Evolutionary conservation across 2,329 filamentous ascomycete genomes (phyloP).

Genomic region (Scolecobasidium constrictum): DNA sequence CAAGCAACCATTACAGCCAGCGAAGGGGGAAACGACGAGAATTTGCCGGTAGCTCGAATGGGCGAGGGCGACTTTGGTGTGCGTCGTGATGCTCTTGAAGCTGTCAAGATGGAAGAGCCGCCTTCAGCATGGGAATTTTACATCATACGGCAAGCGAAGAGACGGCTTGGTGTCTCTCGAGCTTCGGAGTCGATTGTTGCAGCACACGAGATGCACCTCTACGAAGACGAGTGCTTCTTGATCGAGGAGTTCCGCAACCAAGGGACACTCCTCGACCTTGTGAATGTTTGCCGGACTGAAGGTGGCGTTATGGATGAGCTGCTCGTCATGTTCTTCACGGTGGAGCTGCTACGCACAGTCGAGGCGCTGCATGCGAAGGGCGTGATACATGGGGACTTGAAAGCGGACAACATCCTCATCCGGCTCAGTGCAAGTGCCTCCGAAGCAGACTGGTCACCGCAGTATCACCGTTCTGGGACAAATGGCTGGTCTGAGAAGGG

Average conservation of each 20-base stretch:
- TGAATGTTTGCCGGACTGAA: conserved; percentile 75
- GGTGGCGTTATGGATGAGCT: conserved; percentile 74
- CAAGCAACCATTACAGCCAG: conserved; percentile 41
- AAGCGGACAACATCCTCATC: conserved; percentile 89
- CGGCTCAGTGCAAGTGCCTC: conserved; percentile 52
- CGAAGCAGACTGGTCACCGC: conserved; percentile 41
- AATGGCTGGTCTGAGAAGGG: conserved; percentile 75
- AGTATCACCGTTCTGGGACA: conserved; percentile 63
- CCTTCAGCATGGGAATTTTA: conserved; percentile 92
- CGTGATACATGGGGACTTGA: conserved; percentile 86
- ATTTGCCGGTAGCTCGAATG: conserved; percentile 38
- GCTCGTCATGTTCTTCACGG: conserved; percentile 87
- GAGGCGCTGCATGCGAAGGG: conserved; percentile 73
- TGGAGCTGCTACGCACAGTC: conserved; percentile 83
- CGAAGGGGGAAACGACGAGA: conserved; percentile 35
- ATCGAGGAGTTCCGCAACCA: conserved; percentile 80
- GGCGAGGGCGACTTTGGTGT: conserved; percentile 51
- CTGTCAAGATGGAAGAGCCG: conserved; percentile 88
- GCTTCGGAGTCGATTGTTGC: conserved; percentile 67
- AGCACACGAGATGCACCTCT: conserved; percentile 85
- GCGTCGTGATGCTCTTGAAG: conserved; percentile 56
- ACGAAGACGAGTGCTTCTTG: conserved; percentile 79
- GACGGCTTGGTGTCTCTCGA: conserved; percentile 60
- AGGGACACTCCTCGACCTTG: conserved; percentile 86
- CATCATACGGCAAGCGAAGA: conserved; percentile 75